Percentiles rank a stretch among this genome's conserved stretches.
phyloP scores from a whole-genome alignment of 2,329 filamentous ascomycete genomes.

The Ampelomyces quisqualis region DNA sequence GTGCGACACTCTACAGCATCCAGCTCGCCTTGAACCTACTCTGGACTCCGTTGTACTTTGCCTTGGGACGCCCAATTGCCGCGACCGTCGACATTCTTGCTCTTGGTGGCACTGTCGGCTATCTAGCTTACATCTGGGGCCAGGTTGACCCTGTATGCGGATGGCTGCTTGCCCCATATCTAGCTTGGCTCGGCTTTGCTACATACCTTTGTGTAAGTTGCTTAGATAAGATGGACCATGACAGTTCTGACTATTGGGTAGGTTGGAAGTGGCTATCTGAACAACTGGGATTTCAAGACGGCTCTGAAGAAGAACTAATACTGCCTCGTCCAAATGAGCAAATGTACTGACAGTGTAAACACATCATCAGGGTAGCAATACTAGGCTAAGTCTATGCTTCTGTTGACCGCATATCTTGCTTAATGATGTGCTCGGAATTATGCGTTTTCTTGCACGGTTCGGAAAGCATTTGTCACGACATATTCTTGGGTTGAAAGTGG shows the following conservation, averaged over 20 bases:
- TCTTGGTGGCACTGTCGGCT: constrained; percentile 67
- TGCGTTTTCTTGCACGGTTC: too few relatives aligned
- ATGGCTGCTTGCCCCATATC: constrained; percentile 76
- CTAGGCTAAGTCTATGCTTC: too few relatives aligned
- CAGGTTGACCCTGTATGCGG: constrained; percentile 70
- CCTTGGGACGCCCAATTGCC: constrained; percentile 68
- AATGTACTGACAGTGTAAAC: background rate
- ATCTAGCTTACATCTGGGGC: constrained; percentile 74
- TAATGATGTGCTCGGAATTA: too few relatives aligned
- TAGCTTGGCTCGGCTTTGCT: constrained; percentile 84
- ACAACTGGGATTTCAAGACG: constrained; percentile 43
- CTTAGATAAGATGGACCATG: too few relatives aligned
- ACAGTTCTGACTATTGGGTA: constrained; percentile 18
- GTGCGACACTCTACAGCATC: constrained; percentile 78
- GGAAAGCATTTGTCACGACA: too few relatives aligned
- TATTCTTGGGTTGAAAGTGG: too few relatives aligned
- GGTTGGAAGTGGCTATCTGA: constrained; percentile 43
- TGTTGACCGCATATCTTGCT: too few relatives aligned
- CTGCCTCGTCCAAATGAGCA: too few relatives aligned
- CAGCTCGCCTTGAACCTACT: constrained; percentile 82
- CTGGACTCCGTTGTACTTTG: constrained; percentile 94
- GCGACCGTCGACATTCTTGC: constrained; percentile 75
- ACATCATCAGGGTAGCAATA: background rate
- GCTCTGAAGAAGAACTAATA: constrained; percentile 27
- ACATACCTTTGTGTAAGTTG: constrained; percentile 72